Conservation (phyloP, 139 green algal species). For the Picochlorum sp. region DNA sequence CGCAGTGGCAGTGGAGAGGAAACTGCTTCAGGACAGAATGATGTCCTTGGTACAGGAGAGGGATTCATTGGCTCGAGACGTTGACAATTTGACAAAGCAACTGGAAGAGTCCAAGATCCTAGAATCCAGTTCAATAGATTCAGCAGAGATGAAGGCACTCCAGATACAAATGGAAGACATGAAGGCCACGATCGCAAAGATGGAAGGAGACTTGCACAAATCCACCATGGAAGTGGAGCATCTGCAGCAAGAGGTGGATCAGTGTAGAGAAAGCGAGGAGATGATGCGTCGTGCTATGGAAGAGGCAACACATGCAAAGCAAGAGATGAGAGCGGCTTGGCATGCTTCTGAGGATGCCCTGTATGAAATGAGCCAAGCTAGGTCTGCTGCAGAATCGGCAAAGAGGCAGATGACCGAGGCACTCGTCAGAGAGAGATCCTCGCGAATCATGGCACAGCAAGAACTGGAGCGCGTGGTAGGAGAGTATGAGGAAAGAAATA, state of each 20-base stretch:
- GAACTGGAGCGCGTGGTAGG: not conserved
- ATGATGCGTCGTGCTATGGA: not conserved
- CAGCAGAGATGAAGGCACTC: not conserved
- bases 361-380: conserved; percentile 8
- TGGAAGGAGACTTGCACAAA: too few species aligned
- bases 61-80: not conserved
- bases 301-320: conserved; percentile 4
- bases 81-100: not conserved
- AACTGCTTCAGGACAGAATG: conserved; percentile 2
- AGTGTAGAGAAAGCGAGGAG: not conserved
- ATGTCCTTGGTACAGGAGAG: not conserved
- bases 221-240: too few species aligned
- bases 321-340: conserved; percentile 3
- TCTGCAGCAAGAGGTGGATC: not conserved
- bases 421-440: conserved; percentile 10
- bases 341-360: conserved; percentile 1
- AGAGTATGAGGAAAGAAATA: not conserved
- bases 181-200: not conserved
- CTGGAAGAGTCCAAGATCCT: not conserved
- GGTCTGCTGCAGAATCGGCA: not conserved
- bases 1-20: not conserved
- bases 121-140: not conserved
- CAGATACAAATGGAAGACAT: not conserved
- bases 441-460: conserved; percentile 16
- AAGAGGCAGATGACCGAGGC: conserved; percentile 2